A percentile compares a stretch with the other conserved stretches of the same genome.
phyloP scores from a whole-genome alignment of 345 rosid species.

The Syzygium jambos region DNA sequence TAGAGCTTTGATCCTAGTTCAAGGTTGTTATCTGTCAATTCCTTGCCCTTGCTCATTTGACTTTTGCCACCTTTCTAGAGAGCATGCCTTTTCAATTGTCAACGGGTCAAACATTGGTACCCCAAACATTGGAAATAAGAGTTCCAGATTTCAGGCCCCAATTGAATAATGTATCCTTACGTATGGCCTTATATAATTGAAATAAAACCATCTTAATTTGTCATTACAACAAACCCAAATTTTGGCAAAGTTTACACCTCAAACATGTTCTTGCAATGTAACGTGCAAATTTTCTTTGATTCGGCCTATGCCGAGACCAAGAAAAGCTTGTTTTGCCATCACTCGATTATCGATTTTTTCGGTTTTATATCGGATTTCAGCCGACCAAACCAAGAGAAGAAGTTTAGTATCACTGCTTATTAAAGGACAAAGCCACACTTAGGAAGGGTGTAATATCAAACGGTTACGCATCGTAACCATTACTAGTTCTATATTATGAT shows the following conservation, averaged over 20 bases:
- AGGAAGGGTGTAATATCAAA: no score
- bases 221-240: not conserved
- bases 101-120: not conserved
- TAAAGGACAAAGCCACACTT: no score
- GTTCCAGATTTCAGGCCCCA: not conserved
- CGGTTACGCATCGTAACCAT: no score
- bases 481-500: no score
- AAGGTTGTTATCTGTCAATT: not conserved
- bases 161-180: not conserved
- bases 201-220: not conserved
- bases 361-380: not conserved
- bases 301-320: not conserved
- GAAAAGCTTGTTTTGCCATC: not conserved
- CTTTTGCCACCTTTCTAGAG: not conserved
- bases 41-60: not conserved
- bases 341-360: not conserved
- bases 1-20: not conserved
- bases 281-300: not conserved
- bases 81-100: not conserved
- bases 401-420: no score
- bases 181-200: not conserved
- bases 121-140: not conserved
- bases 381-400: not conserved
- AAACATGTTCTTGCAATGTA: not conserved
- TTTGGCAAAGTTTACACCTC: no score